Conservation (phyloP, 129 eudicot genomes). For the Flaveria robusta region DNA sequence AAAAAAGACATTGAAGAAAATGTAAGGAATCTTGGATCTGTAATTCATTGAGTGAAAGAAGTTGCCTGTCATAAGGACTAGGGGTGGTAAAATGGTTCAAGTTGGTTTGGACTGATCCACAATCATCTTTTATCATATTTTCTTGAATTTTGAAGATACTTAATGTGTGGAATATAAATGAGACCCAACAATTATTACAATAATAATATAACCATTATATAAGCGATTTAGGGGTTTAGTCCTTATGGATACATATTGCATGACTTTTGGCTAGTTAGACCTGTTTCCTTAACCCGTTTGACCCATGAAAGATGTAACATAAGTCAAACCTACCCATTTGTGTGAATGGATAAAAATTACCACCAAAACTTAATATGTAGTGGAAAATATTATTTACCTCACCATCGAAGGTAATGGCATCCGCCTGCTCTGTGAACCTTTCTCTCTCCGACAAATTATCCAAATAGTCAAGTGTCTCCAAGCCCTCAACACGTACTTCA, state of each 20-base stretch:
- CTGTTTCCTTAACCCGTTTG: not conserved
- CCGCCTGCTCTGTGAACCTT: slow-evolving; percentile 87
- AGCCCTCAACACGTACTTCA: slow-evolving; percentile 95
- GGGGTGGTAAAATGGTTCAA: not conserved
- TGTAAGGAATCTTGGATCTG: not conserved
- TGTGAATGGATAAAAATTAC: not conserved
- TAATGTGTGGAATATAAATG: not conserved
- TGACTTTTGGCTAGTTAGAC: not conserved
- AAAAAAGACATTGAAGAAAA: not conserved
- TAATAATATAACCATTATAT: not conserved
- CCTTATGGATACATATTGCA: not conserved
- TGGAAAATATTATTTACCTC: slow-evolving; percentile 52
- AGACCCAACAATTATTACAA: not conserved
- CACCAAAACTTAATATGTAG: not conserved
- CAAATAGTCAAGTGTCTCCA: slow-evolving; percentile 89
- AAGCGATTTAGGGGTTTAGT: not conserved
- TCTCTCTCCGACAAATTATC: slow-evolving; percentile 57
- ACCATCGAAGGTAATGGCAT: slow-evolving; percentile 85
- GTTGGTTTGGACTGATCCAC: not conserved
- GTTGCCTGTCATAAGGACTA: not conserved
- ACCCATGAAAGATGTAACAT: not conserved
- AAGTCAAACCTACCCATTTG: not conserved
- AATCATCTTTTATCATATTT: not conserved
- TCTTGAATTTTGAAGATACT: not conserved
- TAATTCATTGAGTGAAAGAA: not conserved